Evolutionary conservation across 805 yeast species (phyloP).

Genomic region (Metschnikowia henanensis): DNA sequence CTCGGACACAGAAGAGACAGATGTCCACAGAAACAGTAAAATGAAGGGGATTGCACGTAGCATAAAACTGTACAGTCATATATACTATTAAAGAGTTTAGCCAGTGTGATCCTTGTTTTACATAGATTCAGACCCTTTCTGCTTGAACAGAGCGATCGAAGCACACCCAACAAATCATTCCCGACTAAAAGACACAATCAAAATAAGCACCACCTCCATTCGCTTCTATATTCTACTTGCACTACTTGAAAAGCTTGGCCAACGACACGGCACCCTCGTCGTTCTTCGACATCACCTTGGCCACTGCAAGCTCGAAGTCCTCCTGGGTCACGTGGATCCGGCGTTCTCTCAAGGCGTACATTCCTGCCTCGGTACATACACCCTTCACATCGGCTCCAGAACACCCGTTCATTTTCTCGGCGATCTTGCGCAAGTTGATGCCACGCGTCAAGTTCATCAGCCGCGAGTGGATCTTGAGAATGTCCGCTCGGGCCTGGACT

Average conservation of each 20-base stretch:
- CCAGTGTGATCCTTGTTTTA: no score
- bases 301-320: constrained; percentile 90
- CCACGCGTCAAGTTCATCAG: constrained; percentile 96
- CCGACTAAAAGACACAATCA: no score
- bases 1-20: no score
- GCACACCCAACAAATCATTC: no score
- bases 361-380: constrained; percentile 95
- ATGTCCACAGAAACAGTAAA: no score
- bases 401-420: constrained; percentile 94
- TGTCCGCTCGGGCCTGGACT: constrained; percentile 92
- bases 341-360: constrained; percentile 92
- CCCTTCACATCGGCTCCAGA: constrained; percentile 99
- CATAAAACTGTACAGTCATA: no score
- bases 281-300: constrained; percentile 93
- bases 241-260: constrained; percentile 23
- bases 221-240: no score
- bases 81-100: no score
- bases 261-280: constrained; percentile 49
- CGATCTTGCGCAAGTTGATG: constrained; percentile 85
- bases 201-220: no score
- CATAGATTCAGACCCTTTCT: no score
- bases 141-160: no score
- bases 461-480: constrained; percentile 89
- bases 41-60: no score
- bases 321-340: constrained; percentile 96